Evolutionary conservation across 495 filamentous ascomycete species (phyloP), one percentile per base, ranked within the genome.

Genomic region (Podospora conica): DNA sequence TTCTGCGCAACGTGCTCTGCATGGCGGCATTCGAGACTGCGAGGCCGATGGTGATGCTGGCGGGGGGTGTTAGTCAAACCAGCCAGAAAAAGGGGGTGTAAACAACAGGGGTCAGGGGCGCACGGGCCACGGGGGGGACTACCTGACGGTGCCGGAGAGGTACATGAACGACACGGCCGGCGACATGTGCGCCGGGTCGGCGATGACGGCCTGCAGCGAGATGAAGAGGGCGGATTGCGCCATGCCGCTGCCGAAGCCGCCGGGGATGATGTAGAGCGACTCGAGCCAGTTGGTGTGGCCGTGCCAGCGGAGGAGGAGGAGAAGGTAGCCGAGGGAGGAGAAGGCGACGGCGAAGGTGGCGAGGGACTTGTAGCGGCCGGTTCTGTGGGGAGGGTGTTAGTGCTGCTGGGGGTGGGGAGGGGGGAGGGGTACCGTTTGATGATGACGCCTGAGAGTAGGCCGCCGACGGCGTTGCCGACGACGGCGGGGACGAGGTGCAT

Each of bases 401-500:
- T 27, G 27, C 31, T 54, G 55, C 6, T 40, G 33, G 23, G 20
- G 9, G 24, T 24, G 15, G 22, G 7, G 11, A 53, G 7, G n/a
- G 56, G 60, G 24, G 25, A 5, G 0, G 23, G 29, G 54, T 48
- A 79, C 78, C 71, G 70, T 58, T 77, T 76, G 65, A 91, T 91
- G 64, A 83, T 78, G 0, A 72, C n/a, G 0, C 89, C 88, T 0
- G 86, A 81, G 1, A 86, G 29, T 0, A 91, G 67, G 1, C 86
- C 87, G 4, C 87, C 89, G 2, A 89, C 56, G 0, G 87, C 83
- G 69, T 90, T 91, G 7, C 87, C 88, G 1, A 85, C 70, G 1
- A 91, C 86, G 12, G 87, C 84, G 0, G 88, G 88, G 40, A 90
- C 75, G 0, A 91, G 77, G 70, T 89, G 86, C 0, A 79, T 79